Evolutionary conservation across 208 protist genomes (phyloP), one percentile per base, ranked within the genome.

Genomic region (Trypanosomatidae sp.): DNA sequence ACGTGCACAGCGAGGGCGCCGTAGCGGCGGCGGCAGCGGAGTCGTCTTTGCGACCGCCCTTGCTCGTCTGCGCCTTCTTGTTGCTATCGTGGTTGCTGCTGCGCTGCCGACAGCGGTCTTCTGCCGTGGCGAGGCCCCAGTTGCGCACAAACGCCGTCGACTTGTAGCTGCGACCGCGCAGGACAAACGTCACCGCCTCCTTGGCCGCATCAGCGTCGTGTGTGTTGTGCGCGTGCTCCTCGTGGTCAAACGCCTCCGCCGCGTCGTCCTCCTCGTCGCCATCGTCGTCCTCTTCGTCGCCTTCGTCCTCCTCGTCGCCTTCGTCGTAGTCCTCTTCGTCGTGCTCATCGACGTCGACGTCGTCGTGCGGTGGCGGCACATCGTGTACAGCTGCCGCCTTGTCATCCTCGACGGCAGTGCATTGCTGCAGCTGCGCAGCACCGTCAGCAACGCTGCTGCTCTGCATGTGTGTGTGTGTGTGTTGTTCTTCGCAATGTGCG

Each of bases 81-180:
- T n/a, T n/a, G n/a, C n/a, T n/a, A n/a, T n/a, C n/a, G n/a, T n/a
- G n/a, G n/a, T n/a, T n/a, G n/a, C n/a, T n/a, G n/a, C n/a, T n/a
- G n/a, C n/a, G n/a, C n/a, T n/a, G n/a, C n/a, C 44, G 66, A 61
- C 3, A 75, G 56, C 50, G 51, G 64, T 7, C 66, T 56, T 6
- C 65, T 44, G 1, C 61, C 61, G 13, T 38, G 20, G 39, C 55
- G 15, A 85, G 58, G 4, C 69, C 80, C 15, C 45, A 30, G 55
- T 89, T 89, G n/a, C 61, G 62, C 28, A 89, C 48, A 43, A 85
- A 68, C 3, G 59, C 52, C 27, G 66, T 71, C 25, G 33, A 4
- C 19, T 65, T 48, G 63, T 84, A 88, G 27, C 48, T 51, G 20
- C 60, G 62, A 22, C 60, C 68, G 16, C 53, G 37, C 32, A 87